phyloP scores from a whole-genome alignment of 257 asterid genomes.

The Rehmannia glutinosa region DNA sequence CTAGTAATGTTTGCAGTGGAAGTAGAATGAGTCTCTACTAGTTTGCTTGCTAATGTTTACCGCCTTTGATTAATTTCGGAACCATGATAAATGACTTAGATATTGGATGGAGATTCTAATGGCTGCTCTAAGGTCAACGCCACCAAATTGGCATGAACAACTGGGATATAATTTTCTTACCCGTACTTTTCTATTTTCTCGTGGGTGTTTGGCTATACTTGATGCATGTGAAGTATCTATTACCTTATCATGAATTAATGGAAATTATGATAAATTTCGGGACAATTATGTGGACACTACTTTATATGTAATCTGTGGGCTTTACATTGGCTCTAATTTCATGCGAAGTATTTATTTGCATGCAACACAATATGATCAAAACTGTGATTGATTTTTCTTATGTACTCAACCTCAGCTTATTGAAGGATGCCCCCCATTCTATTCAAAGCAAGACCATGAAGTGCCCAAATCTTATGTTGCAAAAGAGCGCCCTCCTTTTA shows the following conservation, averaged over 20 bases:
- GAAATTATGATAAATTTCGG: slow-evolving; percentile 32
- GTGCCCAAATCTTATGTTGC: slow-evolving; percentile 54
- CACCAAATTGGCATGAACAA: too few relatives aligned
- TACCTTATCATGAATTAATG: slow-evolving; percentile 21
- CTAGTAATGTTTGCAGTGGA: not conserved
- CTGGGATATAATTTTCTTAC: too few relatives aligned
- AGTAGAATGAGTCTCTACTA: too few relatives aligned
- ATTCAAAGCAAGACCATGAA: slow-evolving; percentile 51
- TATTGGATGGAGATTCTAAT: too few relatives aligned
- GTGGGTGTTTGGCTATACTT: too few relatives aligned
- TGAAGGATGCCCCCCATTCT: slow-evolving; percentile 78
- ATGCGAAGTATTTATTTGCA: too few relatives aligned
- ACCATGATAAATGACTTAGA: too few relatives aligned
- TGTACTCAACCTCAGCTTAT: slow-evolving; percentile 52
- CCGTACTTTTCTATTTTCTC: too few relatives aligned
- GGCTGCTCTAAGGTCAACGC: too few relatives aligned
- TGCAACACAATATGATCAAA: not conserved
- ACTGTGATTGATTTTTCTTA: slow-evolving; percentile 21
- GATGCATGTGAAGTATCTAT: too few relatives aligned
- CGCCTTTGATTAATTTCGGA: too few relatives aligned
- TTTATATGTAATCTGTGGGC: slow-evolving; percentile 37
- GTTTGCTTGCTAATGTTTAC: not conserved
- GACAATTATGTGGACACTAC: slow-evolving; percentile 21
- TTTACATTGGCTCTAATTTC: too few relatives aligned
- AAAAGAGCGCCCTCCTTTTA: slow-evolving; percentile 82